Conservation (phyloP, 1,284 basidiomycete genomes). For the Porogramme epimiltina region DNA sequence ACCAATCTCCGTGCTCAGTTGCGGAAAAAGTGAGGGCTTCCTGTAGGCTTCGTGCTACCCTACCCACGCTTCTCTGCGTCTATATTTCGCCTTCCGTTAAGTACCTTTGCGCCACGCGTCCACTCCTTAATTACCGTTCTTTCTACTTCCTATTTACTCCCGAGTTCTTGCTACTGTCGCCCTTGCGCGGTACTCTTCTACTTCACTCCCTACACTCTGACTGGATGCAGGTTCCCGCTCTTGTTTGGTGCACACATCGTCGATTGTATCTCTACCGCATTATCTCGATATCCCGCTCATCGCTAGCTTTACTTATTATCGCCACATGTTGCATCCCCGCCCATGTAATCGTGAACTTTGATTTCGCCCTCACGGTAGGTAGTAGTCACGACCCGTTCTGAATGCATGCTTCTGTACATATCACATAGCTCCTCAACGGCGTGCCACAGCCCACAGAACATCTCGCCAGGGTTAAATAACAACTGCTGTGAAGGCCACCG, state of each 20-base stretch:
- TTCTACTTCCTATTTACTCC: no score
- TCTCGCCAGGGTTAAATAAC: no score
- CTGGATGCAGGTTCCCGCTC: slow-evolving; percentile 12
- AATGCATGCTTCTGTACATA: slow-evolving; percentile 22
- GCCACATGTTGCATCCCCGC: slow-evolving; percentile 23
- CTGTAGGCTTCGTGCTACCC: no score
- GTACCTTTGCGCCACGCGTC: neutral
- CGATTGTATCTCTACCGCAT: slow-evolving; percentile 26
- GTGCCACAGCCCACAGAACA: no score
- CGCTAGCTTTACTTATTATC: slow-evolving; percentile 21
- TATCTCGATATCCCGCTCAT: slow-evolving; percentile 21
- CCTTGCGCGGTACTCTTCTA: neutral
- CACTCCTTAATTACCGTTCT: no score
- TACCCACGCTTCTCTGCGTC: neutral
- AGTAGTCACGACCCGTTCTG: slow-evolving; percentile 20
- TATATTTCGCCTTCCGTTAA: neutral
- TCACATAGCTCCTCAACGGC: neutral
- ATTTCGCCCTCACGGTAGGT: slow-evolving; percentile 17
- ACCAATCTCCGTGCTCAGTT: slow-evolving; percentile 67
- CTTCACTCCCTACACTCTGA: slow-evolving; percentile 5
- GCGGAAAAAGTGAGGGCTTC: slow-evolving; percentile 35
- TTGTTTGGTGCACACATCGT: slow-evolving; percentile 20
- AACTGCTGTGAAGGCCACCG: no score
- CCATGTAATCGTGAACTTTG: slow-evolving; percentile 22
- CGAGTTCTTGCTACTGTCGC: no score